phyloP scores from a whole-genome alignment of 768 basidiomycete species.

The Phaffia tasmanica region DNA sequence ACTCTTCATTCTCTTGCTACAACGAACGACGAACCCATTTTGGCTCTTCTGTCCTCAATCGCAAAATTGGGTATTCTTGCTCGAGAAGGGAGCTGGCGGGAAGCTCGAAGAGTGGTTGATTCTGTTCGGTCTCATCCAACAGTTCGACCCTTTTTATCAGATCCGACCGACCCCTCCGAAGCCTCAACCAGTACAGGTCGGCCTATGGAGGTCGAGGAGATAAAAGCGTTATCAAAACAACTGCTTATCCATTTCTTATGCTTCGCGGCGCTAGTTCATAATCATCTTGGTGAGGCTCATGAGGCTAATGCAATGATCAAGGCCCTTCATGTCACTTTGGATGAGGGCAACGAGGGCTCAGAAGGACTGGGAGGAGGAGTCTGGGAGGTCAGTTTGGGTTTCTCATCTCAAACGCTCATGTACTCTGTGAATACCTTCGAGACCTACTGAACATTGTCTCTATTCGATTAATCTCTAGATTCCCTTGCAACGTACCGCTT shows the following conservation, averaged over 20 bases:
- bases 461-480: neutral
- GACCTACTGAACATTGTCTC: neutral
- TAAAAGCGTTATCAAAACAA: conserved; percentile 4
- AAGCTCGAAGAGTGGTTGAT: neutral
- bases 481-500: conserved; percentile 2
- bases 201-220: neutral
- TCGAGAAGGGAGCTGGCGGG: conserved; percentile 6
- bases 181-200: neutral
- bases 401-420: neutral
- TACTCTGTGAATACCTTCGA: no score
- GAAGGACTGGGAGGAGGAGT: conserved; percentile 18
- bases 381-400: conserved; percentile 14
- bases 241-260: conserved; percentile 11
- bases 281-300: conserved; percentile 13
- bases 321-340: conserved; percentile 13
- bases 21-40: neutral
- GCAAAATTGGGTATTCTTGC: conserved; percentile 1
- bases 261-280: conserved; percentile 3
- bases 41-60: neutral
- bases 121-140: neutral
- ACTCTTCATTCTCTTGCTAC: neutral
- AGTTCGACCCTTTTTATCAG: neutral
- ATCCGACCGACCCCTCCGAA: neutral
- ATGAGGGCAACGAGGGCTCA: conserved; percentile 3
- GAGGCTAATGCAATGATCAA: conserved; percentile 10